phyloP scores from a whole-genome alignment of 2,329 filamentous ascomycete genomes.

The Hypoxylon sp. region DNA sequence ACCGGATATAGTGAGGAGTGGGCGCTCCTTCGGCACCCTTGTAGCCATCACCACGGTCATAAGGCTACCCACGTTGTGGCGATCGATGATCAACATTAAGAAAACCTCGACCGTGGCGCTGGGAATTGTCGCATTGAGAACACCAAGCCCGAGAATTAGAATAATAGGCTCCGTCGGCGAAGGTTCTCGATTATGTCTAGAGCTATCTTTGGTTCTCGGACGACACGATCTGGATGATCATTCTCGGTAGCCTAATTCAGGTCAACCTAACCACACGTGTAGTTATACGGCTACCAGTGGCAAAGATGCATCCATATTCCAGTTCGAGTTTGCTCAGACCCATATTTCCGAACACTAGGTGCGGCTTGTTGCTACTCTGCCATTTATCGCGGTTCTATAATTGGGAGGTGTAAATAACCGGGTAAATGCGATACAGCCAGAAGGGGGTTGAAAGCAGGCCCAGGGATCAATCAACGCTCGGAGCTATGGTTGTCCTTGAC shows the following conservation, averaged over 20 bases:
- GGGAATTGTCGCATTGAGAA: background rate
- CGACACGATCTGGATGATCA: conserved; percentile 34
- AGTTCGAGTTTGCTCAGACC: conserved; percentile 27
- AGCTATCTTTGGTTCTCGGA: conserved; percentile 19
- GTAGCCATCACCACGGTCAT: conserved; percentile 25
- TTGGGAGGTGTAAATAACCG: conserved; percentile 52
- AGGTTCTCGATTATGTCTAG: conserved; percentile 29
- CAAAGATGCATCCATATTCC: conserved; percentile 30
- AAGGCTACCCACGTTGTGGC: conserved; percentile 29
- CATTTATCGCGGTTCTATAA: conserved; percentile 48
- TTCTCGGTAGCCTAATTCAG: conserved; percentile 32
- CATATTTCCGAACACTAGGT: conserved; percentile 34
- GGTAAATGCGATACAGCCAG: conserved; percentile 53
- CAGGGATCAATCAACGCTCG: conserved; percentile 50
- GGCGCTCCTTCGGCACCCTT: conserved; percentile 28
- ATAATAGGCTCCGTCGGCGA: background rate
- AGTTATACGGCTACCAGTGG: conserved; percentile 28
- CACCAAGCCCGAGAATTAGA: conserved; percentile 8
- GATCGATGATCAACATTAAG: conserved; percentile 18
- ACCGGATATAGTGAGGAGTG: conserved; percentile 44
- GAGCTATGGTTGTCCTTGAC: conserved; percentile 44
- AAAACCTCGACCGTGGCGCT: conserved; percentile 1
- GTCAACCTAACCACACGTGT: conserved; percentile 26
- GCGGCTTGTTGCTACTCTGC: conserved; percentile 45
- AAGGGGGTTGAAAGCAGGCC: conserved; percentile 45